phyloP scores from a whole-genome alignment of 1,284 basidiomycete genomes.

The Cutaneotrichosporon dermatis region DNA sequence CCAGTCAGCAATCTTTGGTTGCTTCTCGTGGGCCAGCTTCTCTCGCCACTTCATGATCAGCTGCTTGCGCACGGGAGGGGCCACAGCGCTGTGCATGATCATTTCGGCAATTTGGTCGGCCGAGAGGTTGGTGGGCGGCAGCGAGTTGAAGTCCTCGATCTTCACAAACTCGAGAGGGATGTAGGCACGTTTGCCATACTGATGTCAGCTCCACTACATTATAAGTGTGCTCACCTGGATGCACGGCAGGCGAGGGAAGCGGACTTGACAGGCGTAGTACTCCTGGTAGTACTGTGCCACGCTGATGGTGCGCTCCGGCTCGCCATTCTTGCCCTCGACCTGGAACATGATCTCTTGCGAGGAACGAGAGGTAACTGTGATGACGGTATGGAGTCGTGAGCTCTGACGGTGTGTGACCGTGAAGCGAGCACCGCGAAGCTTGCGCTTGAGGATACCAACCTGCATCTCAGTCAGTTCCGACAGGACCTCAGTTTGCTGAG shows the following conservation, averaged over 20 bases:
- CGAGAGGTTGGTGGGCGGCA: slow-evolving; percentile 36
- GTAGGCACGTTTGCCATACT: slow-evolving; percentile 39
- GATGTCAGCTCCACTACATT: slow-evolving; percentile 3
- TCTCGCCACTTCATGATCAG: slow-evolving; percentile 28
- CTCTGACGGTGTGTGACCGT: slow-evolving; percentile 37
- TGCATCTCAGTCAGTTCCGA: slow-evolving; percentile 16
- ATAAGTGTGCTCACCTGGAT: slow-evolving; percentile 26
- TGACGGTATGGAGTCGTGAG: slow-evolving; percentile 34
- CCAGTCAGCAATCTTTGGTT: slow-evolving; percentile 43
- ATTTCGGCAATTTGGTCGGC: slow-evolving; percentile 43
- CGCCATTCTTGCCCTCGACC: slow-evolving; percentile 33
- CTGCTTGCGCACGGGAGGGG: slow-evolving; percentile 30
- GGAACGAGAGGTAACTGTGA: slow-evolving; percentile 29
- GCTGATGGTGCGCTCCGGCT: slow-evolving; percentile 22
- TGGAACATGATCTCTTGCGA: slow-evolving; percentile 35
- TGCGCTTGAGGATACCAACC: slow-evolving; percentile 29
- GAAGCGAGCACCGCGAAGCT: slow-evolving; percentile 36
- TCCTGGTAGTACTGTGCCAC: slow-evolving; percentile 45
- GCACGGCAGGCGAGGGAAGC: slow-evolving; percentile 40
- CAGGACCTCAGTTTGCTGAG: neutral
- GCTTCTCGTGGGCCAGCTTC: slow-evolving; percentile 34
- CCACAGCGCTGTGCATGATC: slow-evolving; percentile 45
- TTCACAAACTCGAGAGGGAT: slow-evolving; percentile 43
- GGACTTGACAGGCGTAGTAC: slow-evolving; percentile 28
- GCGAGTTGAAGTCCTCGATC: slow-evolving; percentile 40